phyloP scores from a whole-genome alignment of 306 rosid species.

The Quercus suber region DNA sequence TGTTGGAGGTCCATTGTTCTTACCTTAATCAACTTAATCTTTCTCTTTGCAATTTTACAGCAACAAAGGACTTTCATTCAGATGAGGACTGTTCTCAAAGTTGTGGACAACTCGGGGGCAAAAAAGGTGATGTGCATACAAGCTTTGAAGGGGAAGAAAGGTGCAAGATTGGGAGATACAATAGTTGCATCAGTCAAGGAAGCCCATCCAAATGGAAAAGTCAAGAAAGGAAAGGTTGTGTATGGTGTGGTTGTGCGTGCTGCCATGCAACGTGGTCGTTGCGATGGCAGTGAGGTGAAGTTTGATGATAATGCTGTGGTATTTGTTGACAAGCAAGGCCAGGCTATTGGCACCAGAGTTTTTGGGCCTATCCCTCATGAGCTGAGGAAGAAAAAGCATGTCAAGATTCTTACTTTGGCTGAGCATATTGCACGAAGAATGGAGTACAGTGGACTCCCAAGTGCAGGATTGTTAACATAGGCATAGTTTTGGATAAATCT shows the following conservation, averaged over 20 bases:
- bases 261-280: conserved; percentile 70
- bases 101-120: conserved; percentile 87
- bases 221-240: conserved; percentile 68
- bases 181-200: conserved; percentile 88
- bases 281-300: conserved; percentile 90
- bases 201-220: conserved; percentile 87
- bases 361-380: conserved; percentile 94
- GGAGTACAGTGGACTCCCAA: neutral
- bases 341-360: conserved; percentile 88
- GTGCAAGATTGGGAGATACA: conserved; percentile 91
- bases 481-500: neutral
- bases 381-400: conserved; percentile 82
- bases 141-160: conserved; percentile 80
- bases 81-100: conserved; percentile 93
- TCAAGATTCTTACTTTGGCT: conserved; percentile 83
- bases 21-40: neutral
- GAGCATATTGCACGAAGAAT: conserved; percentile 63
- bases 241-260: conserved; percentile 71
- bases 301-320: conserved; percentile 84
- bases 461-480: neutral
- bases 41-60: conserved; percentile 32
- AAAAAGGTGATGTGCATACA: conserved; percentile 94
- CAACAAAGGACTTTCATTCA: conserved; percentile 81
- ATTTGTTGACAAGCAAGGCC: conserved; percentile 89
- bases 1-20: neutral